phyloP scores from a whole-genome alignment of 768 basidiomycete genomes.

The Amanita molliuscula region DNA sequence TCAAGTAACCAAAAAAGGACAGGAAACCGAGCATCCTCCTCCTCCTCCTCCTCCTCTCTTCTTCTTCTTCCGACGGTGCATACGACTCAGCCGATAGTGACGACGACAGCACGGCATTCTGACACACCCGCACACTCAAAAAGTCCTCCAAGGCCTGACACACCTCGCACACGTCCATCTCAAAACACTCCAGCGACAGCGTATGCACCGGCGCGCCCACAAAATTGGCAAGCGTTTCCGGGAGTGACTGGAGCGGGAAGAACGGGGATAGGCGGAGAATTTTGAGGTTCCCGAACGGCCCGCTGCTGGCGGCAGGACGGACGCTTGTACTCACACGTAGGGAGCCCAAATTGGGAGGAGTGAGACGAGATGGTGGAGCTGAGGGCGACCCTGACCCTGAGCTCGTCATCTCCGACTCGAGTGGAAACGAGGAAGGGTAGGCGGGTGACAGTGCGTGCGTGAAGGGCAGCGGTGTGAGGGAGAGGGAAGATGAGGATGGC shows the following conservation, averaged over 20 bases:
- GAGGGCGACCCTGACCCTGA: background rate
- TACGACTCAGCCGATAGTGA: background rate
- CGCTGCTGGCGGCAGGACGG: conserved; percentile 17
- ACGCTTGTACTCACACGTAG: background rate
- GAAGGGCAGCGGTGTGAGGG: background rate
- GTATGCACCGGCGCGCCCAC: conserved; percentile 50
- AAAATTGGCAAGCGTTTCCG: conserved; percentile 47
- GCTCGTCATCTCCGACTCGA: background rate
- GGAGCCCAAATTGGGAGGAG: too few species aligned
- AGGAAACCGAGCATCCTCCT: conserved; percentile 12
- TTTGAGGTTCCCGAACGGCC: conserved; percentile 39
- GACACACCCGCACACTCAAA: conserved; percentile 33
- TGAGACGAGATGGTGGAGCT: background rate
- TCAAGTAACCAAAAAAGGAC: conserved; percentile 24
- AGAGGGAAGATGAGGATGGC: conserved; percentile 19
- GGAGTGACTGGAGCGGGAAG: conserved; percentile 51
- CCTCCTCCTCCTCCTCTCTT: background rate
- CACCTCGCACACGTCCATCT: conserved; percentile 53
- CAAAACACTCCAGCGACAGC: conserved; percentile 48
- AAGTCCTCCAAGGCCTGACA: conserved; percentile 48
- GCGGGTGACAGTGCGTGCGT: background rate
- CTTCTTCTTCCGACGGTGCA: too few species aligned
- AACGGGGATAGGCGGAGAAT: conserved; percentile 51
- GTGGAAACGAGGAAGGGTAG: background rate
- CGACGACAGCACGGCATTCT: background rate